These are phyloP conservation scores for Penicillium dipodomyicola DNA, from an alignment of 495 filamentous ascomycete genomes.

Conservation along the genomic window DNA sequence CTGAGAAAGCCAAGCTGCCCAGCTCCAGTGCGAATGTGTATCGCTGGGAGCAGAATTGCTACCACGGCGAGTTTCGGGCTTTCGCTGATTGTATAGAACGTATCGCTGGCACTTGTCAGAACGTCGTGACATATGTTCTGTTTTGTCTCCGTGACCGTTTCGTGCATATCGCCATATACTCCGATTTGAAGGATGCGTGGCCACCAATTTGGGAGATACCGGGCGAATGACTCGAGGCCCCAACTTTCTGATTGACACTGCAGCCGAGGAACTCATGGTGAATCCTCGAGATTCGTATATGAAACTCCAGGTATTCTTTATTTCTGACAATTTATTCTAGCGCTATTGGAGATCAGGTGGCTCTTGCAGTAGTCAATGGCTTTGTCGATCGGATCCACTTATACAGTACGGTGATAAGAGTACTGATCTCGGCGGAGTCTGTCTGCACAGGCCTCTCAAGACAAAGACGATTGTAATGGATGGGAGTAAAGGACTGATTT, in stretches of 20 bases:
- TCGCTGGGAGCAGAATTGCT: conserved; percentile 13
- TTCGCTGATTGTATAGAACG: conserved; percentile 15
- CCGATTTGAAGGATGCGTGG: conserved; percentile 8
- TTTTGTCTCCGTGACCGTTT: conserved; percentile 16
- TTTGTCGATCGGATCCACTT: conserved; percentile 1
- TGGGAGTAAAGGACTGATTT: not conserved
- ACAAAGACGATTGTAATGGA: not conserved
- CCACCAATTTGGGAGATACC: conserved; percentile 15
- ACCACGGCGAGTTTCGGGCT: conserved; percentile 9
- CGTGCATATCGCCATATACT: conserved; percentile 18
- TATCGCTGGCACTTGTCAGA: conserved; percentile 20
- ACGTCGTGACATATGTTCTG: conserved; percentile 14
- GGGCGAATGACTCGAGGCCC: conserved; percentile 12
- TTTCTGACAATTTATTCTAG: not conserved
- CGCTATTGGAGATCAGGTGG: not conserved
- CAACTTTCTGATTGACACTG: conserved; percentile 12
- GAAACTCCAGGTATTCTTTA: not conserved
- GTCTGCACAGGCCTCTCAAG: not conserved
- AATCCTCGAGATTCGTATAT: not conserved
- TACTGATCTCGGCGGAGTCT: not conserved
- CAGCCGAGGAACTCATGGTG: conserved; percentile 23
- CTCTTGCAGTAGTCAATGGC: not conserved
- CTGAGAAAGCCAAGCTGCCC: conserved; percentile 14
- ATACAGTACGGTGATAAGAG: not conserved
- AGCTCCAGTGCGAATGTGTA: conserved; percentile 7